Base-by-base conservation (phyloP, 2,329 filamentous ascomycete genomes). In the Paraphoma chrysanthemicola region DNA sequence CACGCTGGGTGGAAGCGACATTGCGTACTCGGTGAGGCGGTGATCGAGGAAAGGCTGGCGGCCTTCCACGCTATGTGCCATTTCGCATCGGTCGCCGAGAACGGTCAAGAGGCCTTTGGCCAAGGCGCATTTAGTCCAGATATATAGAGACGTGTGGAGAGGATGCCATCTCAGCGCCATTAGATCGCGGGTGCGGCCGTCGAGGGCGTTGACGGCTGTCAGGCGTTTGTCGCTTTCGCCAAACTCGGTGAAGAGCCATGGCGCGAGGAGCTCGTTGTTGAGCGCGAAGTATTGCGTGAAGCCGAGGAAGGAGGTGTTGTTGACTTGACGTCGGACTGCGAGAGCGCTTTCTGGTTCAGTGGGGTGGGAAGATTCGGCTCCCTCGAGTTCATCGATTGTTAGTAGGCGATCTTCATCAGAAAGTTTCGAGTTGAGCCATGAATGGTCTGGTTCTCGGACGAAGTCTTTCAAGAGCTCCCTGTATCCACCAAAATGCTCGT, bases 401-500 rank as follows among this genome's bases (percentile, higher is more conserved):
- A 29, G 30, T 28, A 64, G 29, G 30, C 63, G 60, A 12, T 57
- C 51, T 23, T 60, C 53, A 16, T 69, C 63, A 1, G 61, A 33
- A 6, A 69, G 49, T 0, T 42, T 46, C 3, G 52, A 50, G 9
- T 45, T 44, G 1, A 60, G 59, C 55, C 48, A 64, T 18, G 65
- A 51, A 17, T 45, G 46, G 60, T 86, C 85, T 1, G 78, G 63
- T 60, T 85, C 84, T 10, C 78, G 76, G 1, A 87, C 74, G 50
- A 78, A 80, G 50, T 86, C 83, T 0, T 77, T 70, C 0, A 78
- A 63, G 52, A 82, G 82, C 45, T 77, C 71, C 0, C 76, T 70
- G 58, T 86, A 87, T 30, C 85, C 85, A 2, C 75, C 80, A 64
- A 86, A 86, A 48, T 81, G 77, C 71, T 86, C 84, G 57, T 86